Conservation (phyloP, 768 basidiomycete species). For the Pluteus cervinus region DNA sequence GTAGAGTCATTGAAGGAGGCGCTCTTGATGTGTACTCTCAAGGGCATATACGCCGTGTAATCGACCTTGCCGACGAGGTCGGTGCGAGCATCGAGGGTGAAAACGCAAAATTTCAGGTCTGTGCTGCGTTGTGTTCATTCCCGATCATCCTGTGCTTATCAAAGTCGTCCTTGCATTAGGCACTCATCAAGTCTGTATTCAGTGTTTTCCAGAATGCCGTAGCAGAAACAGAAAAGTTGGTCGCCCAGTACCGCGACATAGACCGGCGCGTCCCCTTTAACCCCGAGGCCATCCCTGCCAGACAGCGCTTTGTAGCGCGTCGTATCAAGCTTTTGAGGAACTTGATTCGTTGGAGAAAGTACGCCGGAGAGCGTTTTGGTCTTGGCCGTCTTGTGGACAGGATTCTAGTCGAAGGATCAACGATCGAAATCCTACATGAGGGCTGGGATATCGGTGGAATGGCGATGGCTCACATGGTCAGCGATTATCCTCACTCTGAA, state of each 20-base stretch:
- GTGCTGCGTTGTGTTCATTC: too few species aligned
- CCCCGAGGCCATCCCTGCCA: slow-evolving; percentile 67
- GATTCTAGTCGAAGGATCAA: slow-evolving; percentile 51
- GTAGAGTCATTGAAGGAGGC: slow-evolving; percentile 71
- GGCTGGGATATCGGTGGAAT: slow-evolving; percentile 90
- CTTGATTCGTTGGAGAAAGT: slow-evolving; percentile 71
- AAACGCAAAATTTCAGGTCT: slow-evolving; percentile 60
- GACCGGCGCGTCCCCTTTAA: slow-evolving; percentile 48
- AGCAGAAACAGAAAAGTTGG: slow-evolving; percentile 38
- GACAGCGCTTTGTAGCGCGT: slow-evolving; percentile 61
- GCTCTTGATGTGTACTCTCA: slow-evolving; percentile 79
- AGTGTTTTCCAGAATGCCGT: slow-evolving; percentile 50
- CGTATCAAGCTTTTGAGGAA: slow-evolving; percentile 70
- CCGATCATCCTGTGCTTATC: too few species aligned
- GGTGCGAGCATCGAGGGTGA: slow-evolving; percentile 66
- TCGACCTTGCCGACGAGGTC: slow-evolving; percentile 77
- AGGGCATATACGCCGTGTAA: slow-evolving; percentile 48
- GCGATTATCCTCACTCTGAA: too few species aligned
- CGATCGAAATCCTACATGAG: slow-evolving; percentile 61
- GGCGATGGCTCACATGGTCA: slow-evolving; percentile 58
- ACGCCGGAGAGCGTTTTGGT: slow-evolving; percentile 54
- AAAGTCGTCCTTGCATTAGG: too few species aligned
- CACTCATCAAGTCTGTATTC: slow-evolving; percentile 50
- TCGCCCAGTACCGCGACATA: slow-evolving; percentile 42
- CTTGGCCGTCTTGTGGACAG: slow-evolving; percentile 47